Evolutionary conservation across 371 early-diverging fungal species (phyloP).

Genomic region (Mortierella sp.): DNA sequence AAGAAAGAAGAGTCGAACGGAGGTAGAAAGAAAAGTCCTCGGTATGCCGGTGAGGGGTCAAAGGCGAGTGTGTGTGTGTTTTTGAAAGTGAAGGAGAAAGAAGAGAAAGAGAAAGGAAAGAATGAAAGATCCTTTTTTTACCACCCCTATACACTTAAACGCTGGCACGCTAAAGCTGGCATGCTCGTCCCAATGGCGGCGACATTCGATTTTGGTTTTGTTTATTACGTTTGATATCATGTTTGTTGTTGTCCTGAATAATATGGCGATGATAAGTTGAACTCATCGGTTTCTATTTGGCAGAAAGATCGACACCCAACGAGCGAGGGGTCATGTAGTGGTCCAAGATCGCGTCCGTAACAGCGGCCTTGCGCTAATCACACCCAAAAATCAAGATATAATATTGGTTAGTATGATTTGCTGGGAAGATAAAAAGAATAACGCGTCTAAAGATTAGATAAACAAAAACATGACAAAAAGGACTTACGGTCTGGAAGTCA

Average conservation of each 20-base stretch:
- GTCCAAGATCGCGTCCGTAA: slow-evolving; percentile 77
- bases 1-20: not conserved
- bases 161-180: too few species aligned
- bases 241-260: not conserved
- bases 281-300: slow-evolving; percentile 28
- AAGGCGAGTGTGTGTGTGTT: not conserved
- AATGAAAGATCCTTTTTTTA: not conserved
- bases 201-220: not conserved
- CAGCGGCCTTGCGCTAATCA: slow-evolving; percentile 67
- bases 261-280: not conserved
- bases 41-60: not conserved
- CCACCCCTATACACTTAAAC: not conserved
- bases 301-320: slow-evolving; percentile 45
- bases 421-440: not conserved
- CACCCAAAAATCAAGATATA: not conserved
- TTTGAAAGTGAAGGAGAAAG: not conserved
- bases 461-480: not conserved
- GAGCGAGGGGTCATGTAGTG: slow-evolving; percentile 70
- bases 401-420: not conserved
- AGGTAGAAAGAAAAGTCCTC: not conserved
- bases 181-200: too few species aligned
- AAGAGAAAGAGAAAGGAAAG: not conserved
- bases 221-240: not conserved
- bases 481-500: slow-evolving; percentile 84
- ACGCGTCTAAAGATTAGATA: not conserved